These are phyloP conservation scores for Xylariales sp. DNA, from an alignment of 2,329 filamentous ascomycete genomes.

Conservation along the genomic window DNA sequence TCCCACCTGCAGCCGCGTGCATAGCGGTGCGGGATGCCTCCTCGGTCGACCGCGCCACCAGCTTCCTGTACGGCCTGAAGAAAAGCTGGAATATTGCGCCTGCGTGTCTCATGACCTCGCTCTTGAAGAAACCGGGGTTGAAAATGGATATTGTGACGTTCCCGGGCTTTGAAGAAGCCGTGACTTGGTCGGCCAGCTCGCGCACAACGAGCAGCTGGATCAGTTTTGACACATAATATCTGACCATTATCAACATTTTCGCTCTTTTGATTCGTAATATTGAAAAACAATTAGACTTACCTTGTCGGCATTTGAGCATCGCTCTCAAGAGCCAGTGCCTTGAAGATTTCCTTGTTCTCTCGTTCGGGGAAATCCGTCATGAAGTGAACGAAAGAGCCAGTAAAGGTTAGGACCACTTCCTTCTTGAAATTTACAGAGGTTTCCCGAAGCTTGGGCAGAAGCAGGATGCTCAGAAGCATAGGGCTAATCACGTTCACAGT, in stretches of 20 bases:
- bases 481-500: slow-evolving; percentile 43
- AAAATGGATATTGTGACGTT: slow-evolving; percentile 31
- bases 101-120: slow-evolving; percentile 12
- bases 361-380: neutral
- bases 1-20: slow-evolving; percentile 27
- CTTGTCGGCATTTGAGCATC: too few species aligned
- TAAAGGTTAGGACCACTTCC: neutral
- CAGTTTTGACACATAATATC: slow-evolving; percentile 28
- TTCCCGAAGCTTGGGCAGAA: slow-evolving; percentile 34
- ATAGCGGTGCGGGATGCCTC: slow-evolving; percentile 32
- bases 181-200: slow-evolving; percentile 25
- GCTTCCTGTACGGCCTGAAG: neutral
- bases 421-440: slow-evolving; percentile 25
- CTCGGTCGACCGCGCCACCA: slow-evolving; percentile 31
- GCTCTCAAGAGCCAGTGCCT: neutral
- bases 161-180: slow-evolving; percentile 21
- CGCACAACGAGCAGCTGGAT: slow-evolving; percentile 24
- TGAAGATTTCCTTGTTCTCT: neutral
- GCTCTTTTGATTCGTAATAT: too few species aligned
- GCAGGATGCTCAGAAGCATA: slow-evolving; percentile 34
- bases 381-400: neutral
- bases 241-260: too few species aligned
- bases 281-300: too few species aligned
- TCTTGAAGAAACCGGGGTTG: slow-evolving; percentile 35
- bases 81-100: neutral